These are phyloP conservation scores for Apiospora aurea DNA, from an alignment of 2,329 filamentous ascomycete genomes.

Conservation along the genomic window DNA sequence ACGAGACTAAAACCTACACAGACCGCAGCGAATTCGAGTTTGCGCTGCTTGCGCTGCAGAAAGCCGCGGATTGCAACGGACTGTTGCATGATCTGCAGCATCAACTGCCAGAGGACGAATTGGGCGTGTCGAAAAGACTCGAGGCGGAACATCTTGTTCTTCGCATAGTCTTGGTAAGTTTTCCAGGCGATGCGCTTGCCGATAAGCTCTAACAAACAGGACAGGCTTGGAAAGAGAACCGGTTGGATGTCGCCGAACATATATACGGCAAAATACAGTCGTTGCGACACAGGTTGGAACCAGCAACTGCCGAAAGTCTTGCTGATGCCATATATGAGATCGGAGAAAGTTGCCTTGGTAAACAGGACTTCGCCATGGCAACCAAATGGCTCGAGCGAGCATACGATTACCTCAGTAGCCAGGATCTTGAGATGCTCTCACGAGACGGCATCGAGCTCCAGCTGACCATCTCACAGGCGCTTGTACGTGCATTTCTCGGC, in stretches of 20 bases:
- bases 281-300: conserved; percentile 50
- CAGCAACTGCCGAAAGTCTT: conserved; percentile 63
- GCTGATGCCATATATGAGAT: conserved; percentile 76
- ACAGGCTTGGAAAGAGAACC: conserved; percentile 77
- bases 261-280: conserved; percentile 69
- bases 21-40: conserved; percentile 62
- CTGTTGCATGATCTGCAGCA: conserved; percentile 42
- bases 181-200: conserved; percentile 29
- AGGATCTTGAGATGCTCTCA: conserved; percentile 63
- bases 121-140: conserved; percentile 45
- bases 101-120: conserved; percentile 41
- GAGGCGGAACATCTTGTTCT: conserved; percentile 70
- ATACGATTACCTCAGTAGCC: conserved; percentile 61
- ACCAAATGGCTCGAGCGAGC: conserved; percentile 78
- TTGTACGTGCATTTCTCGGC: conserved; percentile 63
- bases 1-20: conserved; percentile 35
- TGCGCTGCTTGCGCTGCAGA: conserved; percentile 68
- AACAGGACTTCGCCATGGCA: conserved; percentile 61
- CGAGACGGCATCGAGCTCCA: conserved; percentile 69
- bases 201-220: conserved; percentile 22
- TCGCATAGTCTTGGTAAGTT: conserved; percentile 69
- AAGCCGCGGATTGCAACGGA: conserved; percentile 64
- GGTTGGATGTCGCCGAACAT: conserved; percentile 79
- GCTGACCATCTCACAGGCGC: conserved; percentile 69
- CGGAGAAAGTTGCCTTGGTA: conserved; percentile 61